Conservation (phyloP, 495 filamentous ascomycete genomes). For the Parmelia sp. region DNA sequence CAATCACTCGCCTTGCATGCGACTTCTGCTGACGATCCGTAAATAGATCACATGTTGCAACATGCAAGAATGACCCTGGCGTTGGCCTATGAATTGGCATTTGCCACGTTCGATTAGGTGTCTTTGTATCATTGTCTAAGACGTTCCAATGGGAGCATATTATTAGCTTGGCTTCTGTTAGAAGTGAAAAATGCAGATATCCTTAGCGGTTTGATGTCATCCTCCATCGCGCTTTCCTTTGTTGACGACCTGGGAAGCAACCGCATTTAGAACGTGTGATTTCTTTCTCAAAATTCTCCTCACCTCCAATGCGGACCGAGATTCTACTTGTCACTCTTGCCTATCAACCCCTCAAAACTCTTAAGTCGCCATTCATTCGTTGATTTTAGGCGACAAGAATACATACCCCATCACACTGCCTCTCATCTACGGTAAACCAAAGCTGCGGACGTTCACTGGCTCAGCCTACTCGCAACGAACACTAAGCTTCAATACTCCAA, state of each 20-base stretch:
- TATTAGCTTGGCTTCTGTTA: background rate
- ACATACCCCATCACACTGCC: background rate
- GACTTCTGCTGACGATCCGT: background rate
- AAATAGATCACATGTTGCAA: constrained; percentile 80
- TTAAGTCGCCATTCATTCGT: background rate
- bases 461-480: constrained; percentile 6
- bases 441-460: constrained; percentile 3
- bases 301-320: background rate
- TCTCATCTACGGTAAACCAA: background rate
- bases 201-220: background rate
- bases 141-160: background rate
- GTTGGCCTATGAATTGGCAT: constrained; percentile 82
- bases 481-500: background rate
- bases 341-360: background rate
- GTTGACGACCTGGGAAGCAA: background rate
- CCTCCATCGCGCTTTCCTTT: background rate
- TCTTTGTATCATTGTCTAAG: background rate
- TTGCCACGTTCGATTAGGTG: constrained; percentile 47
- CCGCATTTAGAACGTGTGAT: background rate
- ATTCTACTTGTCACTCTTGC: background rate
- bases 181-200: too few species aligned
- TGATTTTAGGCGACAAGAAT: background rate
- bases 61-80: constrained; percentile 88
- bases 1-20: background rate
- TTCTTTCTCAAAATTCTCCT: background rate